Base-by-base conservation (phyloP, 345 rosid species). In the Turnera subulata region DNA sequence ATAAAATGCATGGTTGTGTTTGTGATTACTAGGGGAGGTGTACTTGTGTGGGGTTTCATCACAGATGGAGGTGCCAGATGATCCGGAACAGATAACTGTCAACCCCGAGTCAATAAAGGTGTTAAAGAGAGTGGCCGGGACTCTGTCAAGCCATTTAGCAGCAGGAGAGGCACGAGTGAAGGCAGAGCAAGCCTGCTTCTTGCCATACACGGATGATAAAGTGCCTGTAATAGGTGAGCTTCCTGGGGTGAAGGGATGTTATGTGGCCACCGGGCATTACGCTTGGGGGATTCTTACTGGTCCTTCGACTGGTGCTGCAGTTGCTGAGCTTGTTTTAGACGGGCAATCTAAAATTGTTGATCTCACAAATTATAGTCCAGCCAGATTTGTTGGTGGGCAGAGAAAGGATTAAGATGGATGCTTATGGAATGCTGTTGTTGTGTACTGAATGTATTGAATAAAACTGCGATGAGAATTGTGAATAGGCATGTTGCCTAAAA, bases 271-370 rank as follows among this genome's bases (percentile, higher is more conserved):
- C 0, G 94, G 98, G 24, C 98, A 92, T 59, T 78, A 74, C 63
- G 89, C 94, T 61, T 86, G 97, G 97, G 98, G 97, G 0, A 86
- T 92, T 61, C 79, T 92, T 4, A 92, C 89, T 61, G 97, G 86
- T 66, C 97, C 93, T 0, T 88, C 89, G 2, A 92, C 97, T 2
- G 97, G 98, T 2, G 86, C 84, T 65, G 86, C 98, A 10, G 18
- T 89, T 59, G 81, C 98, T 20, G 89, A 86, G 75, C 86, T 89
- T 54, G 80, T 89, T 46, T 61, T 84, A 15, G 89, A 84, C 20
- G 95, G 89, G 6, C 48, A 55, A 42, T 79, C 96, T 26, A 70
- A 53, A 58, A 63, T 76, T 53, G 84, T 92, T 57, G 93, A 92
- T 62, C 76, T 92, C 53, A 32, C 66, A 58, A 72, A 58, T 67